Conservation (phyloP, 352 stramenopile genomes). For the Phytophthora ohioensis region DNA sequence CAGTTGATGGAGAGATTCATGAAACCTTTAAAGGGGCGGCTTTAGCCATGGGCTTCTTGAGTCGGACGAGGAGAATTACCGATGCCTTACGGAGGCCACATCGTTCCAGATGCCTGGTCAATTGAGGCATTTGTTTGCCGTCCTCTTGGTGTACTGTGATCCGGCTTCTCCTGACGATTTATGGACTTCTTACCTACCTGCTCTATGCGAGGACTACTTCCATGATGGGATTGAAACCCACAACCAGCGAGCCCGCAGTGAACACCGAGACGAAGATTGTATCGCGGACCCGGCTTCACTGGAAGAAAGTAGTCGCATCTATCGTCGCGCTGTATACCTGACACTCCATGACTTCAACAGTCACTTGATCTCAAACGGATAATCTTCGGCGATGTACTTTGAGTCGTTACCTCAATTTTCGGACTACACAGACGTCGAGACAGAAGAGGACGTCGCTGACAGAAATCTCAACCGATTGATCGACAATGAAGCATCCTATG, state of each 20-base stretch:
- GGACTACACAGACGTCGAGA: not conserved
- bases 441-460: too few relatives aligned
- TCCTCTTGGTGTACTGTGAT: slow-evolving; percentile 15
- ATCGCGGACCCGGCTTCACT: not conserved
- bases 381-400: not conserved
- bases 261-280: not conserved
- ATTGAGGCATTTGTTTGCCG: slow-evolving; percentile 9
- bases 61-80: slow-evolving; percentile 12
- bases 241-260: not conserved
- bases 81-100: not conserved
- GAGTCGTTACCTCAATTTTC: not conserved
- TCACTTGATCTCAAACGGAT: not conserved
- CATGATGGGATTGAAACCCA: not conserved
- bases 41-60: slow-evolving; percentile 2
- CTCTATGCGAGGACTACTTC: not conserved
- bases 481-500: not conserved
- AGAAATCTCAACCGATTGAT: too few relatives aligned
- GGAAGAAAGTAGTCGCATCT: not conserved
- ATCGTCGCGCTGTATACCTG: not conserved
- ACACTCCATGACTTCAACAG: slow-evolving; percentile 1
- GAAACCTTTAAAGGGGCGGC: not conserved
- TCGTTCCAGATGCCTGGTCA: slow-evolving; percentile 13
- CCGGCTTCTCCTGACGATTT: not conserved
- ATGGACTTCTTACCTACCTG: not conserved
- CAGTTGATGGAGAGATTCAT: not conserved